phyloP scores from a whole-genome alignment of 1,139 yeast genomes.

The Scheffersomyces parashehatae region DNA sequence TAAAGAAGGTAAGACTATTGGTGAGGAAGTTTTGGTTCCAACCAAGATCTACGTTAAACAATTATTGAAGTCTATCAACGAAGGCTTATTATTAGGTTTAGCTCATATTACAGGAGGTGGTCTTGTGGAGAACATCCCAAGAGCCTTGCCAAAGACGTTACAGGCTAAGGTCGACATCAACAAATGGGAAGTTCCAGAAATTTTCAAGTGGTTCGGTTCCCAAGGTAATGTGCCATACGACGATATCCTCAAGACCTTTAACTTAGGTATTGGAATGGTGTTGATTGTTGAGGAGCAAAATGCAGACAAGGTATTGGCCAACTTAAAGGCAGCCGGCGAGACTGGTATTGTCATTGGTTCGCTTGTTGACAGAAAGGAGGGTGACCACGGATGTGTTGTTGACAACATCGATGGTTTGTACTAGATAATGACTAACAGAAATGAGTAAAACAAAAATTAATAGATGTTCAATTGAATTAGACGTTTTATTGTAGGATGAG shows the following conservation, averaged over 20 bases:
- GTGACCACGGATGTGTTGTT: constrained; percentile 67
- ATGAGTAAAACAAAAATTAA: background rate
- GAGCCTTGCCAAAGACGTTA: constrained; percentile 81
- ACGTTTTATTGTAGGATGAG: background rate
- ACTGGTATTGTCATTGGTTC: constrained; percentile 77
- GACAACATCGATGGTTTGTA: constrained; percentile 62
- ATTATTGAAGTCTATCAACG: constrained; percentile 68
- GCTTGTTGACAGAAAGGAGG: constrained; percentile 55
- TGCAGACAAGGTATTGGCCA: constrained; percentile 55
- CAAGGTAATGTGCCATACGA: constrained; percentile 86
- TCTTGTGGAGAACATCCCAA: constrained; percentile 90
- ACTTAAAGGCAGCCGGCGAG: constrained; percentile 69
- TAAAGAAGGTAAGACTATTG: constrained; percentile 66
- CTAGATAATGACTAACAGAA: constrained; percentile 22
- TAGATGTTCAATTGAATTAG: background rate
- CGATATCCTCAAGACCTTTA: constrained; percentile 88
- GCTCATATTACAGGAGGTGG: constrained; percentile 99
- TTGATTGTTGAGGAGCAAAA: constrained; percentile 70
- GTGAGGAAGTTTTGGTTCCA: constrained; percentile 84
- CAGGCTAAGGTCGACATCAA: constrained; percentile 80
- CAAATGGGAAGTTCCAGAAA: constrained; percentile 81
- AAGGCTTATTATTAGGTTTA: constrained; percentile 75
- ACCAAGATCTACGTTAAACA: constrained; percentile 95
- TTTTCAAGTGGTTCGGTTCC: constrained; percentile 91
- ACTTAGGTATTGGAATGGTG: constrained; percentile 97